Conservation (phyloP, 768 basidiomycete genomes). For the Daedaleopsis sinensis region DNA sequence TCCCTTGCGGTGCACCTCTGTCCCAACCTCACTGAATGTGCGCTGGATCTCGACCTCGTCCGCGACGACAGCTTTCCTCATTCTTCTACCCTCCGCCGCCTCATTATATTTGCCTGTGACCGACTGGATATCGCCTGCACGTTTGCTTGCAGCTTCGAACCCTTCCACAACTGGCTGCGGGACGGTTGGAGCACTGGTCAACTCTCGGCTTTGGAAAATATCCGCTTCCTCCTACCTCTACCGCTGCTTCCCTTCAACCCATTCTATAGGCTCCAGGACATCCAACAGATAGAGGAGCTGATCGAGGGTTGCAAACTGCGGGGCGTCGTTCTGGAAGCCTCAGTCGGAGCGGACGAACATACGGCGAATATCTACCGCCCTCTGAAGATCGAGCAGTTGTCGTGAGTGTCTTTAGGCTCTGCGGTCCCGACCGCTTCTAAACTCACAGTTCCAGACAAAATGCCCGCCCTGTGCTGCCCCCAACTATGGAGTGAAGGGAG, state of each 20-base stretch:
- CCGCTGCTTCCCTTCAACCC: neutral
- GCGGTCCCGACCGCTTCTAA: too few relatives aligned
- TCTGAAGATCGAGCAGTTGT: neutral
- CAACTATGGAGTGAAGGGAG: too few relatives aligned
- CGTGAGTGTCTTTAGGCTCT: neutral
- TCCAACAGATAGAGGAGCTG: neutral
- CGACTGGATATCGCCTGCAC: neutral
- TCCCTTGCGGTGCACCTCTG: neutral
- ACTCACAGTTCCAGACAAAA: too few relatives aligned
- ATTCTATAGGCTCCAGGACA: neutral
- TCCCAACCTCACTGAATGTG: slow-evolving; percentile 12
- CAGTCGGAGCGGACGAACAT: neutral
- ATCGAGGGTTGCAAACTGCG: neutral
- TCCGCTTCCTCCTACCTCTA: slow-evolving; percentile 16
- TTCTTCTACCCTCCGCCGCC: neutral
- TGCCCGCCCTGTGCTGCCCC: too few relatives aligned
- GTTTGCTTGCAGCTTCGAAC: slow-evolving; percentile 4
- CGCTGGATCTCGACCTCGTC: neutral
- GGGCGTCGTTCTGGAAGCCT: neutral
- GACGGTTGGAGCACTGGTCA: neutral
- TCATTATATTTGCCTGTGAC: slow-evolving; percentile 4
- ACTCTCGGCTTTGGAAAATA: slow-evolving; percentile 3
- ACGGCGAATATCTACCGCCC: neutral
- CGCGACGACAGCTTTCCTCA: neutral
- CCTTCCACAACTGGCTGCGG: slow-evolving; percentile 1